These are phyloP conservation scores for Daldinia concentrica DNA, from an alignment of 495 filamentous ascomycete genomes.

Conservation along the genomic window DNA sequence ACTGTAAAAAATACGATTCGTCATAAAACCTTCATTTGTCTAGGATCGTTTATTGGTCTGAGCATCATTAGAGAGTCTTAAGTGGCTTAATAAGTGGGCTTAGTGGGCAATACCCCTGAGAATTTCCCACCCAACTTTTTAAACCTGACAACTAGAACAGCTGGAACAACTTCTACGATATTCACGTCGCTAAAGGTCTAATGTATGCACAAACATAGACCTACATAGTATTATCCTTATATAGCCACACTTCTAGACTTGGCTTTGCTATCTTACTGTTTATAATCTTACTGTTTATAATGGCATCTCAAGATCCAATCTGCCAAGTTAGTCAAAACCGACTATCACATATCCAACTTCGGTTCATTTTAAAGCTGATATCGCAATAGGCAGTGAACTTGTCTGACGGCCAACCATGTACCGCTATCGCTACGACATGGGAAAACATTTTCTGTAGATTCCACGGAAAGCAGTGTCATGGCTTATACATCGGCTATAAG, in stretches of 20 bases:
- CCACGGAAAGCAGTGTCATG: conserved; percentile 58
- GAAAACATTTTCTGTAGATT: conserved; percentile 60
- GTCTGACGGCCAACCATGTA: conserved; percentile 51
- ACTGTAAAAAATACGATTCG: not conserved
- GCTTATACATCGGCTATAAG: conserved; percentile 62
- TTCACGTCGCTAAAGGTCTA: not conserved
- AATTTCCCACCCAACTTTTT: not conserved
- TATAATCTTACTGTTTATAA: conserved; percentile 4
- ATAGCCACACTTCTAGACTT: not conserved
- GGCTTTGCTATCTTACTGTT: not conserved
- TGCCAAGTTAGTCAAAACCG: conserved; percentile 32
- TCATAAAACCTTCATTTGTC: not conserved
- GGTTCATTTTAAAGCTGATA: conserved; percentile 9
- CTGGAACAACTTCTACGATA: not conserved
- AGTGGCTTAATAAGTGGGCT: conserved; percentile 3
- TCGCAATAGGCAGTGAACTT: conserved; percentile 51
- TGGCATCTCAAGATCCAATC: conserved; percentile 21
- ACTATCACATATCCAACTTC: not conserved
- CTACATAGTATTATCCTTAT: not conserved
- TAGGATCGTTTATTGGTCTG: not conserved
- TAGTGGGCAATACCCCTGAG: conserved; percentile 2
- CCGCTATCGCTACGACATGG: conserved; percentile 49
- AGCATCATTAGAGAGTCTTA: not conserved
- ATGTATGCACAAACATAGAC: not conserved
- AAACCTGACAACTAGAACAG: not conserved